A percentile compares a stretch with the other conserved stretches of the same genome.
Evolutionary conservation across 495 filamentous ascomycete species (phyloP).

Genomic region (Penicillium odoratum): DNA sequence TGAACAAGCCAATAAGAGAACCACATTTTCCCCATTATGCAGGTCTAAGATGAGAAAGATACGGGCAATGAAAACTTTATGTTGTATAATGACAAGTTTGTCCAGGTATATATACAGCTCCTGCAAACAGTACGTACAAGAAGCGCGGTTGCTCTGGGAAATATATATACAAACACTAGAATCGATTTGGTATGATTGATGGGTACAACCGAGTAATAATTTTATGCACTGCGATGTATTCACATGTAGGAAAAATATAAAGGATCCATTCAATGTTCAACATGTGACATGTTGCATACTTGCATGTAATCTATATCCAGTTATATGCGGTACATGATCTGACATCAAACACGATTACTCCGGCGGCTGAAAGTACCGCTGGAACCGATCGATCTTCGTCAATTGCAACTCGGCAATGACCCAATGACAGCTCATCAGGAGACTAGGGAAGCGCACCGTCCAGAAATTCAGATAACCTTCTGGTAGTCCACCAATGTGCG

Average conservation of each 20-base stretch:
- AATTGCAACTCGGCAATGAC: slow-evolving; percentile 66
- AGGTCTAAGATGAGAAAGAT: not conserved
- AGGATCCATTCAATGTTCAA: no score
- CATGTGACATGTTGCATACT: no score
- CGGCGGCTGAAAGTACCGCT: slow-evolving; percentile 61
- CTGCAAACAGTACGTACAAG: no score
- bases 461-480: slow-evolving; percentile 88
- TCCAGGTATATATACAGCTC: no score
- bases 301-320: not conserved
- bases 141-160: no score
- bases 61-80: no score
- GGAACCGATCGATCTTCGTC: slow-evolving; percentile 70
- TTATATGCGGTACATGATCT: not conserved
- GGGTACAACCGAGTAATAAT: no score
- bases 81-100: no score
- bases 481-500: slow-evolving; percentile 73
- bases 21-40: not conserved
- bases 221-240: no score
- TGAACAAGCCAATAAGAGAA: not conserved
- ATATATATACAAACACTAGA: no score
- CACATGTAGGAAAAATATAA: no score
- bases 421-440: slow-evolving; percentile 78
- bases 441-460: slow-evolving; percentile 74
- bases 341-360: slow-evolving; percentile 16
- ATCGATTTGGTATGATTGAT: no score